These are phyloP conservation scores for Oryza australiensis DNA, from an alignment of 176 grass and related monocot genomes.

Conservation along the genomic window DNA sequence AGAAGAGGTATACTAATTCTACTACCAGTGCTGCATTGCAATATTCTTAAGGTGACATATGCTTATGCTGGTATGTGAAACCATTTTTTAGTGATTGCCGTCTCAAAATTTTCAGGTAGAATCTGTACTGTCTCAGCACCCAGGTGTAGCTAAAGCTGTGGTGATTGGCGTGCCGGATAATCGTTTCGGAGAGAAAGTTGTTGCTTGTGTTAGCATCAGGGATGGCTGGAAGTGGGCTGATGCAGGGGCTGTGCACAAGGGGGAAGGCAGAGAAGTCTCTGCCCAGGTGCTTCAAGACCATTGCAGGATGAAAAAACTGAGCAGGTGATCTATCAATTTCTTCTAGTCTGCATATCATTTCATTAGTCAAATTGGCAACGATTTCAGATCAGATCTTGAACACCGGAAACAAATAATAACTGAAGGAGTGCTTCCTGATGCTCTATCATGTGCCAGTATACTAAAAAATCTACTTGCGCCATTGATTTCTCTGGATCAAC, in stretches of 20 bases:
- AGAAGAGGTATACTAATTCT: slow-evolving; percentile 65
- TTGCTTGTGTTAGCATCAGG: slow-evolving; percentile 65
- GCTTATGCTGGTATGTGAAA: background rate
- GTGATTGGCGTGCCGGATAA: slow-evolving; percentile 70
- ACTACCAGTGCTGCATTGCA: background rate
- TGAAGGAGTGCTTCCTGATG: background rate
- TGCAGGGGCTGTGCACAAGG: slow-evolving; percentile 17
- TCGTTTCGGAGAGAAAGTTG: slow-evolving; percentile 75
- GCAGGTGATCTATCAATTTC: slow-evolving; percentile 54
- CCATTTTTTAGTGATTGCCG: background rate
- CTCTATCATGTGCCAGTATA: background rate
- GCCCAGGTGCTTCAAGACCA: slow-evolving; percentile 49
- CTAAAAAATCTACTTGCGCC: background rate
- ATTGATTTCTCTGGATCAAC: background rate
- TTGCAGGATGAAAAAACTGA: slow-evolving; percentile 61
- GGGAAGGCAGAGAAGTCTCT: slow-evolving; percentile 49
- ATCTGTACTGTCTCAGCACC: slow-evolving; percentile 56
- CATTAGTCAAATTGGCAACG: background rate
- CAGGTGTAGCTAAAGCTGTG: slow-evolving; percentile 54
- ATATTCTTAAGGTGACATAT: background rate
- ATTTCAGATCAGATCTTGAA: background rate
- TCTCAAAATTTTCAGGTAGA: slow-evolving; percentile 58
- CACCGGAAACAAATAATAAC: background rate
- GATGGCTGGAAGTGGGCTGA: slow-evolving; percentile 75
- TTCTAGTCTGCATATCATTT: background rate